A percentile compares a stretch with the other conserved stretches of the same genome.
Evolutionary conservation across 495 filamentous ascomycete genomes (phyloP).

Genomic region (Tetracladium setigerum): DNA sequence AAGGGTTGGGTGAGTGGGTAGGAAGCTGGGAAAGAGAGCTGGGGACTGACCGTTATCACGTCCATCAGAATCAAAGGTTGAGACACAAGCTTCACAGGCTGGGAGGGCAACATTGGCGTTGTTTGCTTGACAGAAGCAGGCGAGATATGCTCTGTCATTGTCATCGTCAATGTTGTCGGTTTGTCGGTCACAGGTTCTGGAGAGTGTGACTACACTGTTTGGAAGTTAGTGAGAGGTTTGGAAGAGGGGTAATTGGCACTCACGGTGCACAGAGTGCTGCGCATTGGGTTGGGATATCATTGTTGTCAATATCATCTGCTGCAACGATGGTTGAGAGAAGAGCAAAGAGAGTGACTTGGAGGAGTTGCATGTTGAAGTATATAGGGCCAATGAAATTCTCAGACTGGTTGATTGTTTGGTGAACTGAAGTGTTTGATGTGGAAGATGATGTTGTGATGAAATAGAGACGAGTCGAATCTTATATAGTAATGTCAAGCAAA

Average conservation of each 20-base stretch:
- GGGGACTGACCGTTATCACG: constrained; percentile 1
- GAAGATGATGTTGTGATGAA: no score
- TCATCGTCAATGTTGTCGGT: neutral
- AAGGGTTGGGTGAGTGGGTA: neutral
- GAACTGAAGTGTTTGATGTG: no score
- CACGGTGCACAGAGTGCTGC: neutral
- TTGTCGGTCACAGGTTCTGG: neutral
- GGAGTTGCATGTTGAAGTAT: constrained; percentile 1
- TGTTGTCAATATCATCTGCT: constrained; percentile 2
- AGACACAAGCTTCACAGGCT: constrained; percentile 2
- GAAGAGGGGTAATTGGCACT: neutral
- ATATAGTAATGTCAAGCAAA: no score
- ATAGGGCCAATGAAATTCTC: neutral
- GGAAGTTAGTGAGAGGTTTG: neutral
- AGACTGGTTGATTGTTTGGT: no score
- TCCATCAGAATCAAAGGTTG: constrained; percentile 2
- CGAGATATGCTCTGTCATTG: neutral
- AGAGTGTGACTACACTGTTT: constrained; percentile 1
- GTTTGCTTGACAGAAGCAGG: neutral
- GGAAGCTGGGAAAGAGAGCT: no score
- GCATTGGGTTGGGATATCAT: constrained; percentile 2
- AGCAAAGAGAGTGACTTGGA: neutral
- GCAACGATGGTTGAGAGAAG: neutral
- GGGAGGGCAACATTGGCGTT: neutral
- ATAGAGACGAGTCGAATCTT: no score